Percentiles rank a stretch among this genome's conserved stretches.
Conservation (phyloP, 2,329 filamentous ascomycete genomes). For the Zalaria obscura region DNA sequence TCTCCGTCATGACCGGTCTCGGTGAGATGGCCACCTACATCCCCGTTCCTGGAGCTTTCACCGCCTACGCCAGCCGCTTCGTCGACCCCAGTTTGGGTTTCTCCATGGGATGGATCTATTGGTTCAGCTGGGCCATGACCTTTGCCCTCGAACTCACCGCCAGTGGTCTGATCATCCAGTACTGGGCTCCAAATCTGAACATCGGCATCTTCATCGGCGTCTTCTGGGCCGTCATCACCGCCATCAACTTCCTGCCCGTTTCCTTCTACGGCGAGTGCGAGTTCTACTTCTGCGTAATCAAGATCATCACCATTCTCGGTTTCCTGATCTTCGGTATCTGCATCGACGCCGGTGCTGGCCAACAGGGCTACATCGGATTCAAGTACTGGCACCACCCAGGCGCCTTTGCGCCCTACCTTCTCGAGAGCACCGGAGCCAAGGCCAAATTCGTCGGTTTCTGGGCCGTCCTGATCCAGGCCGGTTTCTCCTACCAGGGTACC, state of each 20-base stretch:
- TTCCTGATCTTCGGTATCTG: slow-evolving; percentile 26
- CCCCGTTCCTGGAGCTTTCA: slow-evolving; percentile 41
- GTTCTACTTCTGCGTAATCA: slow-evolving; percentile 39
- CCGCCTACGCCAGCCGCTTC: slow-evolving; percentile 32
- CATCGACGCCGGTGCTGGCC: slow-evolving; percentile 25
- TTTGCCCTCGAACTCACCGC: slow-evolving; percentile 25
- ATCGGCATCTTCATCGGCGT: slow-evolving; percentile 22
- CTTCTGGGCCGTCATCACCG: slow-evolving; percentile 23
- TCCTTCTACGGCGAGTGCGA: slow-evolving; percentile 39
- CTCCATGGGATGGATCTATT: slow-evolving; percentile 33
- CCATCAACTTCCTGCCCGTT: slow-evolving; percentile 36
- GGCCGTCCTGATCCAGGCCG: slow-evolving; percentile 41
- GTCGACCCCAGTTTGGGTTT: slow-evolving; percentile 32
- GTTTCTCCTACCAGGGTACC: slow-evolving; percentile 43
- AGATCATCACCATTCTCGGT: slow-evolving; percentile 37
- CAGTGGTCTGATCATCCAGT: slow-evolving; percentile 23
- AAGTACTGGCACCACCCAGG: slow-evolving; percentile 32
- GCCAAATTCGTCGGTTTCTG: slow-evolving; percentile 35
- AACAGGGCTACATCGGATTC: slow-evolving; percentile 45
- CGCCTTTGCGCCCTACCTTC: slow-evolving; percentile 22
- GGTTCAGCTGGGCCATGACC: slow-evolving; percentile 28
- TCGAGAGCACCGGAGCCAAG: slow-evolving; percentile 12
- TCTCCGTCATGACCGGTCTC: slow-evolving; percentile 32
- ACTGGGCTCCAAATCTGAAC: slow-evolving; percentile 25
- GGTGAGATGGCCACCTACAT: slow-evolving; percentile 49